Base-by-base conservation (phyloP, 2,329 filamentous ascomycete species). In the Venturia effusa region DNA sequence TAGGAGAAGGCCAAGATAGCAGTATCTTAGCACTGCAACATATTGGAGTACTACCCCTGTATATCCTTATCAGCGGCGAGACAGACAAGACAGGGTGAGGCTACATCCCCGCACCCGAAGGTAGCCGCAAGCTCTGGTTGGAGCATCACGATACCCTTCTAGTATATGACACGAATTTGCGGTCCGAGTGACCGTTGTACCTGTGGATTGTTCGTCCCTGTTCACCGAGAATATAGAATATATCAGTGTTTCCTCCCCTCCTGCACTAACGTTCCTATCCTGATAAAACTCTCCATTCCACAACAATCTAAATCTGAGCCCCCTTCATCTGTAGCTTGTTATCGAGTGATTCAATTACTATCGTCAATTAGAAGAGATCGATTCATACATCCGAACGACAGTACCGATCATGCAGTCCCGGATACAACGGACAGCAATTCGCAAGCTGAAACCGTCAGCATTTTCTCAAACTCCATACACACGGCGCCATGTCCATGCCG, bases 401-500 rank as follows among this genome's bases (percentile, higher is more conserved):
- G 1, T 41, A 17, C 7, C 37, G 11, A 60, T 60, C 59, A 60
- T 60, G 59, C 30, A 60, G 37, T 27, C n/a, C 10, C 32, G 59
- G 7, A 60, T 60, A 15, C 59, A 60, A 37, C 59, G 40, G 40
- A 17, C n/a, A 37, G 37, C 22, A 27, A 43, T 43, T 13, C 40
- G 59, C 59, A 60, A 27, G 34, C 34, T 60, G 22, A 4, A 27
- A 5, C 59, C 22, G 13, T 43, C 24, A 27, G 34, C 40, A 27
- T 41, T 43, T 32, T 30, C 59, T 30, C 34, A 27, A 30, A 15
- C 34, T 17, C 3, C 59, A 27, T 27, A 4, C 34, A n/a, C 22
- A 34, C 59, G 59, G 13, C 61, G 61, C 10, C 34, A 39, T 17
- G 61, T 63, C 11, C 61, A 63, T 41, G 32, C 48, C 32, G 51